Percentiles rank a stretch among this genome's conserved stretches.
Evolutionary conservation across 2,329 filamentous ascomycete species (phyloP).

Genomic region (Teratosphaeria gauchensis): DNA sequence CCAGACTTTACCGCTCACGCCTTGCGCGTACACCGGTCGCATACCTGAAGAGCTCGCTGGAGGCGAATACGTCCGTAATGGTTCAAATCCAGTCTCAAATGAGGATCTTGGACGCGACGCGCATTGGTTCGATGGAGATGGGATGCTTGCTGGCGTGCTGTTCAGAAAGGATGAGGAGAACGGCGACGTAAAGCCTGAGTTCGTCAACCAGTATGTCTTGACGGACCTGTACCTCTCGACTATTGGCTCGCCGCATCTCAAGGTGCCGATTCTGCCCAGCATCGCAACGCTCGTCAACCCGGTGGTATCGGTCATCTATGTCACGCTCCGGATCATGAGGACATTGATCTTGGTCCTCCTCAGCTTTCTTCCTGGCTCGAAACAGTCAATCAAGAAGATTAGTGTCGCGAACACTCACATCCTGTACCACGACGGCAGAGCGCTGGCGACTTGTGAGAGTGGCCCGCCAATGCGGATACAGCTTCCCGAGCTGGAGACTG

Average conservation of each 20-base stretch:
- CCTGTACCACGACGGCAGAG: slow-evolving; percentile 58
- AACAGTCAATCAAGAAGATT: slow-evolving; percentile 52
- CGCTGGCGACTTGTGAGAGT: slow-evolving; percentile 61
- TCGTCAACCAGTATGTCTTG: slow-evolving; percentile 59
- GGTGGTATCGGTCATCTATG: slow-evolving; percentile 42
- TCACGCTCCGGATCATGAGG: slow-evolving; percentile 45
- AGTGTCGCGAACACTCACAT: slow-evolving; percentile 62
- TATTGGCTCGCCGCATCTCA: slow-evolving; percentile 37
- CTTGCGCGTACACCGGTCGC: slow-evolving; percentile 47
- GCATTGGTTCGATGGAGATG: slow-evolving; percentile 69
- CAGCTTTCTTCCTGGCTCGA: slow-evolving; percentile 48
- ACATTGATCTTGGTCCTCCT: slow-evolving; percentile 49
- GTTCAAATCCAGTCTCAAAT: slow-evolving; percentile 57
- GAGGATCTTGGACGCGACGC: slow-evolving; percentile 51
- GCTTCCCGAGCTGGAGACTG: slow-evolving; percentile 54
- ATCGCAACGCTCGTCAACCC: slow-evolving; percentile 57
- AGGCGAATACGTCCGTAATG: slow-evolving; percentile 64
- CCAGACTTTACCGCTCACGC: slow-evolving; percentile 44
- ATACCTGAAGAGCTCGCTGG: slow-evolving; percentile 58
- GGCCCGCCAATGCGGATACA: slow-evolving; percentile 58
- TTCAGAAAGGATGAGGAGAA: slow-evolving; percentile 41
- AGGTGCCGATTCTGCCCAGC: slow-evolving; percentile 53
- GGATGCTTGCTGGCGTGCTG: slow-evolving; percentile 60
- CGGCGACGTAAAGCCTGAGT: slow-evolving; percentile 46
- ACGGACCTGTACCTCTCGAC: slow-evolving; percentile 56